Evolutionary conservation across 257 asterid species (phyloP), one percentile per base, ranked within the genome.

Genomic region (Lithospermum erythrorhizon): DNA sequence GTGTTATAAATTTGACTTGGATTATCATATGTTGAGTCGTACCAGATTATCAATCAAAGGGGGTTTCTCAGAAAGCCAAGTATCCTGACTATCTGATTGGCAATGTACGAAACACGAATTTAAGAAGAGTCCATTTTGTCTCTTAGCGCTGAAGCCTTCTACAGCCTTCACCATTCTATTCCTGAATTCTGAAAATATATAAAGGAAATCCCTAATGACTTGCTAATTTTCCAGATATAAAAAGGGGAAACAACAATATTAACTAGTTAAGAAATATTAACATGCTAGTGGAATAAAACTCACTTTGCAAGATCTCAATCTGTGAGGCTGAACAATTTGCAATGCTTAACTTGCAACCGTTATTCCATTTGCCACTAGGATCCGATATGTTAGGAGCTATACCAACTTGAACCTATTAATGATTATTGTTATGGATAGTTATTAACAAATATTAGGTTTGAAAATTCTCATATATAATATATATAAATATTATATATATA

Each of bases 81-180:
- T 86, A 61, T 93, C 96, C 75, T 89, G 96, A 79, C 90, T 81
- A 81, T 93, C 98, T 0, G 98, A 81, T 66, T 89, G 98, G 79
- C 98, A 86, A 70, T 93, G 98, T 29, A 96, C 89, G 21, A 93
- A 93, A 66, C 98, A 93, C 25, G 98, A 89, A 71, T 93, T 93
- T 66, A 93, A 47, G 75, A 86, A 93, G 56, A 93, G 35, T 21
- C 97, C 98, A 13, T 73, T 89, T 60, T 82, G 78, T 41, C 52
- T 53, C 20, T 78, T 65, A 21, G 27, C 32, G 23, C 83, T 71
- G 59, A 93, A 86, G 37, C 72, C 72, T 77, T 41, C 72, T 51
- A 83, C 67, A 17, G 94, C 73, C 37, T 63, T 71, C 69, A 93
- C 69, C 97, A 89, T 89, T 16, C 61, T 65, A 32, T 57, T 76